These are phyloP conservation scores for Penstemon davidsonii DNA, from an alignment of 257 asterid genomes.

Conservation along the genomic window DNA sequence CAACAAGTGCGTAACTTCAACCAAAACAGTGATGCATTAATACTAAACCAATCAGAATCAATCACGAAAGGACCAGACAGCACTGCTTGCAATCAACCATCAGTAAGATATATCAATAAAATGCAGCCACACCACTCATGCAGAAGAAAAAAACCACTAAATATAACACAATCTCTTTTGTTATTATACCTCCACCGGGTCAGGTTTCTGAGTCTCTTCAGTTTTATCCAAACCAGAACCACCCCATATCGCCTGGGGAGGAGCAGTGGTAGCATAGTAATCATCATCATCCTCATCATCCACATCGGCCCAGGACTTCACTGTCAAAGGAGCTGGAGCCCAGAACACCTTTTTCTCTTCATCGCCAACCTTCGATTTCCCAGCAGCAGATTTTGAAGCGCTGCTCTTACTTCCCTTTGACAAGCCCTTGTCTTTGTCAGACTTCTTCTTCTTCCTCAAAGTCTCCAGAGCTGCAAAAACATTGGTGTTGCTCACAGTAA, in stretches of 20 bases:
- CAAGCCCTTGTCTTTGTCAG: conserved; percentile 58
- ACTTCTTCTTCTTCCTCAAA: conserved; percentile 71
- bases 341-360: conserved; percentile 56
- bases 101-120: background rate
- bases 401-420: conserved; percentile 42
- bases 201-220: conserved; percentile 38
- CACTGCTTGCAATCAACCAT: background rate
- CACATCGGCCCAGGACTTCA: conserved; percentile 78
- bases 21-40: background rate
- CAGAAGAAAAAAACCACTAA: background rate
- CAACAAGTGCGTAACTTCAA: background rate
- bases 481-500: conserved; percentile 54
- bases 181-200: conserved; percentile 55
- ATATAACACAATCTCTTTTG: background rate
- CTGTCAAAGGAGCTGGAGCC: conserved; percentile 75
- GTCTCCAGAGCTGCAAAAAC: conserved; percentile 81
- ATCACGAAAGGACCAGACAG: background rate
- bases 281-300: conserved; percentile 80
- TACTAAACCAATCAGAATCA: conserved; percentile 5
- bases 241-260: conserved; percentile 63
- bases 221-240: conserved; percentile 36
- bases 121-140: conserved; percentile 1
- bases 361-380: conserved; percentile 41
- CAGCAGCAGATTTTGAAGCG: conserved; percentile 32
- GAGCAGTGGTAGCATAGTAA: conserved; percentile 80